A percentile compares a stretch with the other conserved stretches of the same genome.
Evolutionary conservation across 352 stramenopile species (phyloP).

Genomic region (Thraustochytrium striatum): DNA sequence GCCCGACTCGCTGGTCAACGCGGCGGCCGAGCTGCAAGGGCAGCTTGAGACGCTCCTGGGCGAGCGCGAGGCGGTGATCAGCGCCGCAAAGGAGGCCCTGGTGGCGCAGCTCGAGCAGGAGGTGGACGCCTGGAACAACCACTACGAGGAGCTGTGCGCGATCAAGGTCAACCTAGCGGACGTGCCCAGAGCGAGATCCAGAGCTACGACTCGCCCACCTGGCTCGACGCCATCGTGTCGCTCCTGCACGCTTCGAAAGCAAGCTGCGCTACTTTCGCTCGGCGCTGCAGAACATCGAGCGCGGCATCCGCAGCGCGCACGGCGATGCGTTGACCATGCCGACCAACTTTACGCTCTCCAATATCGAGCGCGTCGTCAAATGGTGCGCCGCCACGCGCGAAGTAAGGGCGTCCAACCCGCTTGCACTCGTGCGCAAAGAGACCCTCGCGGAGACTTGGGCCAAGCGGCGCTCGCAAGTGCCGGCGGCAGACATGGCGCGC

Average conservation of each 20-base stretch:
- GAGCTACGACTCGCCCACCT: slow-evolving; percentile 6
- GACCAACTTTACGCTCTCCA: slow-evolving; percentile 43
- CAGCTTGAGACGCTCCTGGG: neutral
- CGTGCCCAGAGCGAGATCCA: neutral
- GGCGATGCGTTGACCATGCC: neutral
- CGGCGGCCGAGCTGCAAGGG: neutral
- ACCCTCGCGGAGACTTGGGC: neutral
- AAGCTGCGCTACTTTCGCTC: slow-evolving; percentile 21
- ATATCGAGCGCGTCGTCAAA: slow-evolving; percentile 8
- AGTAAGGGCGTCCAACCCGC: too few relatives aligned
- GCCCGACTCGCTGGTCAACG: neutral
- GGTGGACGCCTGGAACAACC: neutral
- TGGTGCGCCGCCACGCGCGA: slow-evolving; percentile 10
- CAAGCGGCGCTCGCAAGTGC: neutral
- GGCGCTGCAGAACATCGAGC: neutral
- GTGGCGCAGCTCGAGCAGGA: neutral
- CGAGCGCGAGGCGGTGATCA: neutral
- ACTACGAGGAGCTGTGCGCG: neutral
- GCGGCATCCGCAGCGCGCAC: neutral
- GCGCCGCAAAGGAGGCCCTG: neutral
- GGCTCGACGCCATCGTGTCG: neutral
- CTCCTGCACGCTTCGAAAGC: neutral
- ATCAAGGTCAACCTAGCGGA: neutral
- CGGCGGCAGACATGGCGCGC: neutral
- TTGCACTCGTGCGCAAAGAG: neutral